Conservation (phyloP, 2,329 filamentous ascomycete genomes). For the Pestalotiopsis sp. region DNA sequence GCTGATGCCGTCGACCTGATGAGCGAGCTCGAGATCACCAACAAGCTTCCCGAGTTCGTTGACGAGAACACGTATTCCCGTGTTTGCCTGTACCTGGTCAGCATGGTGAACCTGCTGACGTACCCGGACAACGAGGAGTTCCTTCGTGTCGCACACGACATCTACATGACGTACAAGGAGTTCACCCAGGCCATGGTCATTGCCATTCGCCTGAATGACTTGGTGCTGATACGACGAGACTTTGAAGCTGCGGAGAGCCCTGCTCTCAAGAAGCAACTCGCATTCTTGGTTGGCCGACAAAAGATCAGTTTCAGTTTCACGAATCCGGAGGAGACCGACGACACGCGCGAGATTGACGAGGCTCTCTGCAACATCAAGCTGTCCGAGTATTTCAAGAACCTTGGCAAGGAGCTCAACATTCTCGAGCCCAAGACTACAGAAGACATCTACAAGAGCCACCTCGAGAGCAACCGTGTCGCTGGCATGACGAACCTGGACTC, state of each 20-base stretch:
- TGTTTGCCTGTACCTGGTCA: conserved; percentile 97
- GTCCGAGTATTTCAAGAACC: conserved; percentile 88
- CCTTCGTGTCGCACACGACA: conserved; percentile 86
- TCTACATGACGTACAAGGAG: conserved; percentile 93
- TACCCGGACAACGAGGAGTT: conserved; percentile 98
- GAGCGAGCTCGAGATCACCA: conserved; percentile 97
- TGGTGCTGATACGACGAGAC: conserved; percentile 78
- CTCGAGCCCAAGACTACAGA: conserved; percentile 95
- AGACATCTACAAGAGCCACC: conserved; percentile 98
- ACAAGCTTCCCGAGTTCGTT: conserved; percentile 83
- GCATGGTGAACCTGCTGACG: conserved; percentile 96
- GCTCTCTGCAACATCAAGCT: conserved; percentile 87
- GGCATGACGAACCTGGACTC: conserved; percentile 95
- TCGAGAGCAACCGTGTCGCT: conserved; percentile 91
- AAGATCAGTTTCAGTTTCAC: conserved; percentile 78
- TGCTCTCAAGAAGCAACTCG: conserved; percentile 88
- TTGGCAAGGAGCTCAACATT: conserved; percentile 96
- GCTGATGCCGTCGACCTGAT: conserved; percentile 96
- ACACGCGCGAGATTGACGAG: conserved; percentile 72
- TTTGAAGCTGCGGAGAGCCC: conserved; percentile 81
- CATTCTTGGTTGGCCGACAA: conserved; percentile 89
- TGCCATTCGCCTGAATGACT: conserved; percentile 90
- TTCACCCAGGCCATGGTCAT: conserved; percentile 91
- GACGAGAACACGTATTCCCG: conserved; percentile 92
- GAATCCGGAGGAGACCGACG: conserved; percentile 54